Conservation (phyloP, 768 basidiomycete species). For the Tulasnella sp. region DNA sequence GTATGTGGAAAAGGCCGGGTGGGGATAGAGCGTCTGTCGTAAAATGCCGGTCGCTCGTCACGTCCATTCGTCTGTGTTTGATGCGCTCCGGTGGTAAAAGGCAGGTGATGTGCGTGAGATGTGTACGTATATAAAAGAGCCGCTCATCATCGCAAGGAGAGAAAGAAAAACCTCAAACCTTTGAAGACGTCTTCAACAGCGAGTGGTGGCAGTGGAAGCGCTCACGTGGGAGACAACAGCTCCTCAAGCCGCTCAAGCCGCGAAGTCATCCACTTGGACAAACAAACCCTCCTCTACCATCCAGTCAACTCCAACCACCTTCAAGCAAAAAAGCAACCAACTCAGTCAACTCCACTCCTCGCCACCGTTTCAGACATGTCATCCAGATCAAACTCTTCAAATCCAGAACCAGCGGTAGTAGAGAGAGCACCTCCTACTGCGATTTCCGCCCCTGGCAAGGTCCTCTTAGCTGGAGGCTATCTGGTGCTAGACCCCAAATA, state of each 20-base stretch:
- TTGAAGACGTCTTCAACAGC: neutral
- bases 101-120: neutral
- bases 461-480: slow-evolving; percentile 91
- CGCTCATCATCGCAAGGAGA: neutral
- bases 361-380: neutral
- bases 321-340: neutral
- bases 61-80: neutral
- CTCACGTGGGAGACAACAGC: neutral
- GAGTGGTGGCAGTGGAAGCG: neutral
- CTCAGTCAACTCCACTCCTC: neutral
- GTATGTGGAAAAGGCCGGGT: neutral
- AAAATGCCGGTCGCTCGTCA: neutral
- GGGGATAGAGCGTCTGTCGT: slow-evolving; percentile 1
- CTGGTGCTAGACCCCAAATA: slow-evolving; percentile 86
- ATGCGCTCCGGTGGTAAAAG: neutral
- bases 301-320: neutral
- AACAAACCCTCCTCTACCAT: neutral
- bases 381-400: neutral
- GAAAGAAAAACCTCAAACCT: neutral
- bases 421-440: slow-evolving; percentile 39
- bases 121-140: neutral
- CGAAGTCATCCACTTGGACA: neutral
- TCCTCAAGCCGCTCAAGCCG: neutral
- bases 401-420: neutral
- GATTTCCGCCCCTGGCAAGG: slow-evolving; percentile 91